Base-by-base conservation (phyloP, 768 basidiomycete genomes). In the Termitomyces sp. region DNA sequence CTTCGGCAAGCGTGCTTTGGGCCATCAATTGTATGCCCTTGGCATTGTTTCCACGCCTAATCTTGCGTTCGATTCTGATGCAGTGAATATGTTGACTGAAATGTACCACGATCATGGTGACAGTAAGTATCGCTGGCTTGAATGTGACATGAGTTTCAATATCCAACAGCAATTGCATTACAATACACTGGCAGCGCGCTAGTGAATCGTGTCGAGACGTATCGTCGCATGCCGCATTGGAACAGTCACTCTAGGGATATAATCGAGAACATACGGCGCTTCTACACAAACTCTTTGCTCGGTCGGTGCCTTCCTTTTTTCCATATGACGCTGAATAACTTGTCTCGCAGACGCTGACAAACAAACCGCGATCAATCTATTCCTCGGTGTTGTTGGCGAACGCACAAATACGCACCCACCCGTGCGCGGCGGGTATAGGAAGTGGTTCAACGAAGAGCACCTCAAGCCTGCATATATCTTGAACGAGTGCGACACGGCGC, bases 31-130 rank as follows among this genome's bases (percentile, higher is more conserved):
- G 8, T 93, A 96, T 70, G 95, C 95, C 0, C 84, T 99, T 4
- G 97, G 97, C 0, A 81, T 98, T 16, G 86, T 97, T 8, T 85
- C 88, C 20, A 86, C 77, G 58, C 95, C 96, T 0, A 86, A 93
- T 67, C 77, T 99, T 40, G 83, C 87, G 0, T 96, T 96, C 68
- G 94, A 96, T 67, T 93, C 91, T 10, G 95, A 96, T 70, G 95
- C 93, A 1, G 91, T 95, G 43, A 94, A 95, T 70, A 95, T 98
- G 85, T 69, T 99, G 64, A 98, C 95, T 4, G 94, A 97, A 74
- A 98, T 99, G 95, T 98, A 95, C 71, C 94, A 96, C 69, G 94
- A 97, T 70, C 95, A 97, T 64, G 94, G 94, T 1, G 94, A 97
- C 68, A 95, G 93, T 94, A 68, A 67, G 90, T 73, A 5, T 41